Percentiles rank a stretch among this genome's conserved stretches.
Conservation (phyloP, 768 basidiomycete genomes). For the Paxillus rubicundulus region DNA sequence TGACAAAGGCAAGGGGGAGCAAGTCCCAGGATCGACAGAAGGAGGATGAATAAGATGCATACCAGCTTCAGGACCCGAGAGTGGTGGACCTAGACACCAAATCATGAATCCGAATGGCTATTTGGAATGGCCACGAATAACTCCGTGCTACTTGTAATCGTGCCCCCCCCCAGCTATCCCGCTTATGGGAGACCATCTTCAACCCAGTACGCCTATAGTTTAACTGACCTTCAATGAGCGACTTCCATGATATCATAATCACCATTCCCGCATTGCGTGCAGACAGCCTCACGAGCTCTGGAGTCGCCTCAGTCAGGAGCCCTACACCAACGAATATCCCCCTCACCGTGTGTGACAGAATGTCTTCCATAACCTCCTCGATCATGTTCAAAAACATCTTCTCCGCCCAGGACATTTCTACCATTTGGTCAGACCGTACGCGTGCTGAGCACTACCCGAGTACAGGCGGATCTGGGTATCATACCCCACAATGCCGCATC, state of each 20-base stretch:
- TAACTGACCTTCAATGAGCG: too few species aligned
- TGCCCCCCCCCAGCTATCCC: too few species aligned
- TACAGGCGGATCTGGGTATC: slow-evolving; percentile 37
- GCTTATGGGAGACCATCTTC: too few species aligned
- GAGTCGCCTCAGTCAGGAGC: not conserved
- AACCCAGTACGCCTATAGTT: too few species aligned
- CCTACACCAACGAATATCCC: not conserved
- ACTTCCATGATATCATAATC: too few species aligned
- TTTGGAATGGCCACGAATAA: too few species aligned
- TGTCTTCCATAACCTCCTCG: slow-evolving; percentile 37
- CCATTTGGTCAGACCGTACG: slow-evolving; percentile 40
- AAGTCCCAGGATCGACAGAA: not conserved
- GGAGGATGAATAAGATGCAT: not conserved
- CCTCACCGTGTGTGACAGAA: slow-evolving; percentile 1
- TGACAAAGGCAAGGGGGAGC: slow-evolving; percentile 3
- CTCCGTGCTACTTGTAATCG: too few species aligned
- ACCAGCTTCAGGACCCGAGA: too few species aligned
- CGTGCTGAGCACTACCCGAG: slow-evolving; percentile 28
- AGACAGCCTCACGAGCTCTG: not conserved
- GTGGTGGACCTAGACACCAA: too few species aligned
- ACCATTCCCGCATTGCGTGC: too few species aligned
- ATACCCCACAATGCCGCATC: slow-evolving; percentile 40
- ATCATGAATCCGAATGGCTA: too few species aligned
- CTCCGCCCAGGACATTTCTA: slow-evolving; percentile 33
- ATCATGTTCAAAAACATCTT: slow-evolving; percentile 40